Conservation (phyloP, 257 asterid genomes). For the Solanum infundibuliforme region DNA sequence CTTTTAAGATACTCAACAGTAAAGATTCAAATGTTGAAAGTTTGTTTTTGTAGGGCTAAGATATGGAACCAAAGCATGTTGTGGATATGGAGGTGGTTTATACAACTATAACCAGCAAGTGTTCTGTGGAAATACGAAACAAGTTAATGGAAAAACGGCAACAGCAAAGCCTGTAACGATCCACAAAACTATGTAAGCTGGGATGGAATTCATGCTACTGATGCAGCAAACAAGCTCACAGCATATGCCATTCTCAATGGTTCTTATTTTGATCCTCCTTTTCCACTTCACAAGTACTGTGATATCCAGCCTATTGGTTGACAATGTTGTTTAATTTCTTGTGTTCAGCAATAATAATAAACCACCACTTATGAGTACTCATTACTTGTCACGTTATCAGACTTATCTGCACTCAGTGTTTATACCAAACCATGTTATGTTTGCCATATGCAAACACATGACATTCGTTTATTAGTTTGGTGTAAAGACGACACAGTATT, state of each 20-base stretch:
- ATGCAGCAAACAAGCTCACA: slow-evolving; percentile 65
- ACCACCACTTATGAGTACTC: neutral
- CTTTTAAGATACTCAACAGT: neutral
- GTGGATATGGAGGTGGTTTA: slow-evolving; percentile 71
- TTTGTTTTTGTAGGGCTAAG: slow-evolving; percentile 31
- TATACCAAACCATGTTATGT: neutral
- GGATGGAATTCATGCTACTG: slow-evolving; percentile 79
- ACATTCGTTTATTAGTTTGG: neutral
- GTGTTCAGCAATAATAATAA: neutral
- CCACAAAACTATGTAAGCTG: slow-evolving; percentile 64
- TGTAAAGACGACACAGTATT: neutral
- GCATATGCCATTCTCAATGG: slow-evolving; percentile 45
- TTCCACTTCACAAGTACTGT: slow-evolving; percentile 35
- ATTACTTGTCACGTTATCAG: neutral
- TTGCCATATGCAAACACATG: neutral
- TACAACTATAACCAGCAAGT: slow-evolving; percentile 42
- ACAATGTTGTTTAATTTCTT: neutral
- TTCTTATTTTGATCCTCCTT: slow-evolving; percentile 43
- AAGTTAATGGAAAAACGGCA: slow-evolving; percentile 26
- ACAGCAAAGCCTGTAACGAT: slow-evolving; percentile 50
- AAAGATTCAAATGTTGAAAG: neutral
- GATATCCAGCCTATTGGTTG: slow-evolving; percentile 37
- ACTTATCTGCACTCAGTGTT: neutral
- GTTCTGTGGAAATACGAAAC: slow-evolving; percentile 36
- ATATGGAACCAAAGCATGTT: slow-evolving; percentile 67